phyloP scores from a whole-genome alignment of 108 stramenopile genomes.

The Licmophora abbreviata region DNA sequence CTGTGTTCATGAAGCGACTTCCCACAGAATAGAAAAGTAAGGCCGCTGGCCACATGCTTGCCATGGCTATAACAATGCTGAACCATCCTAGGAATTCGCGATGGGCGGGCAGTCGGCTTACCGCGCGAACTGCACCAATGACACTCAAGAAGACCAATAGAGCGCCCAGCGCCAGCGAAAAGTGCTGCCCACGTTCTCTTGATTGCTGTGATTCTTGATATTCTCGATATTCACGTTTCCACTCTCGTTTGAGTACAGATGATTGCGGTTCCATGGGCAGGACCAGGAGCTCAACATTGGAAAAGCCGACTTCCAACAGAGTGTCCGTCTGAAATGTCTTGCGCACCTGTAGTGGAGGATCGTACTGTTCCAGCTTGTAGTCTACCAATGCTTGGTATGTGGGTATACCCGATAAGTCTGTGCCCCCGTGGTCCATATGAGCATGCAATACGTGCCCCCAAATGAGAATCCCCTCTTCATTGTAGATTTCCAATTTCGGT shows the following conservation, averaged over 20 bases:
- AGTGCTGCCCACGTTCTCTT: no score
- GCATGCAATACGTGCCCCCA: constrained; percentile 34
- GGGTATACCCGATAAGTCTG: constrained; percentile 35
- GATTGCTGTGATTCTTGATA: no score
- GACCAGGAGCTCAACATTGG: constrained; percentile 40
- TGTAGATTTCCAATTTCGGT: constrained; percentile 11
- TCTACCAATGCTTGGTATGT: constrained; percentile 39
- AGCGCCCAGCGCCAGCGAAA: no score
- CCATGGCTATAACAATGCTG: no score
- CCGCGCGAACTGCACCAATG: no score
- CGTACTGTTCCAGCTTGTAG: constrained; percentile 25
- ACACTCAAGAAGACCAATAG: no score
- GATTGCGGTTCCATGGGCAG: constrained; percentile 35
- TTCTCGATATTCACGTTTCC: constrained; percentile 17
- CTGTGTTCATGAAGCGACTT: no score
- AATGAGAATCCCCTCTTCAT: constrained; percentile 13
- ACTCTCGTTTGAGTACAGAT: constrained; percentile 27
- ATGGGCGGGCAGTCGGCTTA: no score
- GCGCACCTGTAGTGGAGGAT: constrained; percentile 32
- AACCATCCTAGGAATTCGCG: no score
- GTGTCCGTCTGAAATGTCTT: constrained; percentile 32
- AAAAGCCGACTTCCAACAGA: constrained; percentile 43
- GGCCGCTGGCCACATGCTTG: no score
- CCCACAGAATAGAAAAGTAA: no score
- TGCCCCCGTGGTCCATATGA: constrained; percentile 12